Percentiles rank a stretch among this genome's conserved stretches.
Evolutionary conservation across 345 rosid genomes (phyloP).

Genomic region (Murraya paniculata): DNA sequence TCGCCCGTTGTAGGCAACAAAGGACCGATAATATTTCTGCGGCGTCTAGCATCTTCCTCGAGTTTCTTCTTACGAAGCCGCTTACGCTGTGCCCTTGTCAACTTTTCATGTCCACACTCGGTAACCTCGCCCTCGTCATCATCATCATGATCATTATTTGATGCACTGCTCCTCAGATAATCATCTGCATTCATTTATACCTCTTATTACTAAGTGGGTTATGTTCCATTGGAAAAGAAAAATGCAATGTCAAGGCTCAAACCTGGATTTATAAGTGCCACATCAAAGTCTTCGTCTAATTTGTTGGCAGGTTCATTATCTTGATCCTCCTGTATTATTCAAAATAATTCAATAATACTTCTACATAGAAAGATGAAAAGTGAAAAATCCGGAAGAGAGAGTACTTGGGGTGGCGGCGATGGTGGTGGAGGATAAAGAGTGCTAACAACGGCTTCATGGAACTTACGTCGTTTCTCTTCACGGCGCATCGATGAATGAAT

Average conservation of each 20-base stretch:
- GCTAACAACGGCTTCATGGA: slow-evolving; percentile 62
- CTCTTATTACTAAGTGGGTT: not conserved
- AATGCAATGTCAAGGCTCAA: not conserved
- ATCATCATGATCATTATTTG: slow-evolving; percentile 21
- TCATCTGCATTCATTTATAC: slow-evolving; percentile 38
- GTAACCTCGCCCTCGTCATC: not conserved
- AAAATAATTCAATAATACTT: not conserved
- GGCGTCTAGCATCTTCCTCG: slow-evolving; percentile 51
- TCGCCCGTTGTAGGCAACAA: slow-evolving; percentile 32
- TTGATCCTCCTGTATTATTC: slow-evolving; percentile 14
- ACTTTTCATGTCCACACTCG: slow-evolving; percentile 30
- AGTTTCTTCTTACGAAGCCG: slow-evolving; percentile 67
- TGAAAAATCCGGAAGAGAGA: slow-evolving; percentile 5
- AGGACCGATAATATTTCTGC: slow-evolving; percentile 63
- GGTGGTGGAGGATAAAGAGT: slow-evolving; percentile 57
- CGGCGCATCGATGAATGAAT: slow-evolving; percentile 31
- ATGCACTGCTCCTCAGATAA: slow-evolving; percentile 21
- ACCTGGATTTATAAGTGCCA: slow-evolving; percentile 50
- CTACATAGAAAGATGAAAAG: not conserved
- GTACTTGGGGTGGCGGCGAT: slow-evolving; percentile 28
- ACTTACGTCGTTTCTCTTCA: slow-evolving; percentile 55
- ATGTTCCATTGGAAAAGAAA: not conserved
- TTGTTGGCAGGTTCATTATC: slow-evolving; percentile 15
- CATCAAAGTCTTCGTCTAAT: slow-evolving; percentile 22
- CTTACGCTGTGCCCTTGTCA: slow-evolving; percentile 74